A percentile compares a stretch with the other conserved stretches of the same genome.
phyloP scores from a whole-genome alignment of 2,329 filamentous ascomycete species.

The Calonectria pseudoreteaudii region DNA sequence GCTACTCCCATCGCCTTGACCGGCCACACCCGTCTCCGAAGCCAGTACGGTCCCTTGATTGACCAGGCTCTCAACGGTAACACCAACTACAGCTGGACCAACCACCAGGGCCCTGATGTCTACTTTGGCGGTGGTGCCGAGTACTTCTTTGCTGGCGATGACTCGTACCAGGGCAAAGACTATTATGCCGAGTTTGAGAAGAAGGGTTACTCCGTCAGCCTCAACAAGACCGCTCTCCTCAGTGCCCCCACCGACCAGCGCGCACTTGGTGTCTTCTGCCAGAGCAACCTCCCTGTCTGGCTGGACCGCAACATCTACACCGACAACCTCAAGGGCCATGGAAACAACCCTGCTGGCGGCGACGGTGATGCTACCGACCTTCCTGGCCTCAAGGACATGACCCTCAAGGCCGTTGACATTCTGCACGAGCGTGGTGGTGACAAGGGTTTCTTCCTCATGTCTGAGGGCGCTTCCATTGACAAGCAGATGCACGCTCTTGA shows the following conservation, averaged over 20 bases:
- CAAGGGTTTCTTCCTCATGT: slow-evolving; percentile 89
- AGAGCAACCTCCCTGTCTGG: slow-evolving; percentile 83
- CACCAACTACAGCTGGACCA: slow-evolving; percentile 84
- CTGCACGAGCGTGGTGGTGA: slow-evolving; percentile 74
- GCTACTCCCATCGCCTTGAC: slow-evolving; percentile 83
- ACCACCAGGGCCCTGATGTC: slow-evolving; percentile 80
- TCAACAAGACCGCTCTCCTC: slow-evolving; percentile 79
- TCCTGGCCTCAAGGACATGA: slow-evolving; percentile 90
- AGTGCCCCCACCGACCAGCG: slow-evolving; percentile 68
- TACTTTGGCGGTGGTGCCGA: slow-evolving; percentile 87
- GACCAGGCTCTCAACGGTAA: slow-evolving; percentile 82
- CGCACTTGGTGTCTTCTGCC: slow-evolving; percentile 82
- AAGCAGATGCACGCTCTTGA: slow-evolving; percentile 91
- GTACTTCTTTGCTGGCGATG: slow-evolving; percentile 76
- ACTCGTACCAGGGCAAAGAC: slow-evolving; percentile 76
- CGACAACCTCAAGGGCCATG: slow-evolving; percentile 73
- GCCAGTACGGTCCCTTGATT: slow-evolving; percentile 77
- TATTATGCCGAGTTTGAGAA: slow-evolving; percentile 84
- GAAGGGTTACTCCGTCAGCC: slow-evolving; percentile 76
- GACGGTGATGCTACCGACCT: slow-evolving; percentile 76
- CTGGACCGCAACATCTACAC: slow-evolving; percentile 86
- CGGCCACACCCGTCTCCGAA: slow-evolving; percentile 78
- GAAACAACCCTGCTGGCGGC: slow-evolving; percentile 77
- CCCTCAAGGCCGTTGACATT: slow-evolving; percentile 85
- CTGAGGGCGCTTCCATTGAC: slow-evolving; percentile 86